Conservation (phyloP, 345 rosid genomes). For the Theobroma cacao region DNA sequence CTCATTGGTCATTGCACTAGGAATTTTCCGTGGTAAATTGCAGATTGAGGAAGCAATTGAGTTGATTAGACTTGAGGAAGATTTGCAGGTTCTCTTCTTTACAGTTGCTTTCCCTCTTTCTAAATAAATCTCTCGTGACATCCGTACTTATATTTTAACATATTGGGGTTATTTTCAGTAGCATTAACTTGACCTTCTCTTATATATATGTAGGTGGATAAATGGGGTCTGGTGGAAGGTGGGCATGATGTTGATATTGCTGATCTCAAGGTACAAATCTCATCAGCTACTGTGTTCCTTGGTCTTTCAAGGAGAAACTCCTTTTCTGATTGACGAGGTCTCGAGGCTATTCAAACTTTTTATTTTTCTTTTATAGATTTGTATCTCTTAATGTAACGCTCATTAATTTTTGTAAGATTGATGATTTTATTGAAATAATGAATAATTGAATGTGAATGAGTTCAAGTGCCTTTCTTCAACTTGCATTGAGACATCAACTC, state of each 20-base stretch:
- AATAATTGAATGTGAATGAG: neutral
- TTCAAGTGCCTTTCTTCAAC: neutral
- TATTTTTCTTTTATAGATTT: neutral
- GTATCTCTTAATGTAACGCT: neutral
- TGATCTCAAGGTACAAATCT: conserved; percentile 85
- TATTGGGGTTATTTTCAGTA: neutral
- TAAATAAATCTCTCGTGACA: neutral
- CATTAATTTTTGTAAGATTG: conserved; percentile 2
- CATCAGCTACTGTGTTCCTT: conserved; percentile 84
- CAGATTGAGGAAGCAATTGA: conserved; percentile 84
- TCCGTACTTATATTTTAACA: neutral
- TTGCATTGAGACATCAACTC: neutral
- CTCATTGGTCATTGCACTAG: conserved; percentile 69
- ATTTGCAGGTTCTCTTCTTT: conserved; percentile 60
- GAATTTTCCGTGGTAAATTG: conserved; percentile 64
- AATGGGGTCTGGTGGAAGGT: conserved; percentile 97
- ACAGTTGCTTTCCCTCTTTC: neutral
- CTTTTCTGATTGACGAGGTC: neutral
- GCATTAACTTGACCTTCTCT: neutral
- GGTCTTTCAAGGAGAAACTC: conserved; percentile 56
- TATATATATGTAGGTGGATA: conserved; percentile 57
- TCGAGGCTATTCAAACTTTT: neutral
- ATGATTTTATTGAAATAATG: conserved; percentile 21
- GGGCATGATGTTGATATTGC: conserved; percentile 94
- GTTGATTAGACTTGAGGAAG: conserved; percentile 94